phyloP scores from a whole-genome alignment of 1,139 yeast genomes.

The Geotrichum bryndzae region DNA sequence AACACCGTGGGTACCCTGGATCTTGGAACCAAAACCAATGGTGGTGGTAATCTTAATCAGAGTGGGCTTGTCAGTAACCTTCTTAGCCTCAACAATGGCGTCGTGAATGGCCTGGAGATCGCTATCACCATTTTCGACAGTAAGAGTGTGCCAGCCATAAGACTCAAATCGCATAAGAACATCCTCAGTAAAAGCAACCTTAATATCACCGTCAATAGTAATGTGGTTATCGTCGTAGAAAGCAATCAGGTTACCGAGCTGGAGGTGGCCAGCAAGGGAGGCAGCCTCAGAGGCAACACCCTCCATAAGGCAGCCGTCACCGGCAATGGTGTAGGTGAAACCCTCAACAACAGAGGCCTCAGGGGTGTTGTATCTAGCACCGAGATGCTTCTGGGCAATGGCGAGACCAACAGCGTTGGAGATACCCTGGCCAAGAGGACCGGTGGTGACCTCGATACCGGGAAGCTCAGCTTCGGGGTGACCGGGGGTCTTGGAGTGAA shows the following conservation, averaged over 20 bases:
- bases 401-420: conserved; percentile 97
- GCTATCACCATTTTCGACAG: conserved; percentile 75
- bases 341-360: conserved; percentile 59
- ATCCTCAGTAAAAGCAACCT: conserved; percentile 90
- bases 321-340: conserved; percentile 75
- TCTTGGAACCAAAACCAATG: conserved; percentile 90
- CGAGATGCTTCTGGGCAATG: conserved; percentile 86
- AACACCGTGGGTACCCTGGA: conserved; percentile 83
- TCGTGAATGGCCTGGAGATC: conserved; percentile 66
- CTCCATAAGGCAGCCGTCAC: conserved; percentile 99
- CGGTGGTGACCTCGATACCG: conserved; percentile 97
- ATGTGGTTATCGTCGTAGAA: conserved; percentile 97
- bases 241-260: conserved; percentile 89
- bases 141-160: conserved; percentile 89
- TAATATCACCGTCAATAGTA: conserved; percentile 93
- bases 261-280: conserved; percentile 94
- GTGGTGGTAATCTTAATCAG: conserved; percentile 83
- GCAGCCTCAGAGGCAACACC: conserved; percentile 95
- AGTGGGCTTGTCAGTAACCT: conserved; percentile 70
- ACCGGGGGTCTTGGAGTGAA: conserved; percentile 90
- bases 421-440: conserved; percentile 99
- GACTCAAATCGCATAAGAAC: conserved; percentile 80
- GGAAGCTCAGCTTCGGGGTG: conserved; percentile 83
- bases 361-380: conserved; percentile 92
- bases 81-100: conserved; percentile 54